Evolutionary conservation across 2,329 filamentous ascomycete species (phyloP), one percentile per base, ranked within the genome.

Genomic region (Penicillium sp.): DNA sequence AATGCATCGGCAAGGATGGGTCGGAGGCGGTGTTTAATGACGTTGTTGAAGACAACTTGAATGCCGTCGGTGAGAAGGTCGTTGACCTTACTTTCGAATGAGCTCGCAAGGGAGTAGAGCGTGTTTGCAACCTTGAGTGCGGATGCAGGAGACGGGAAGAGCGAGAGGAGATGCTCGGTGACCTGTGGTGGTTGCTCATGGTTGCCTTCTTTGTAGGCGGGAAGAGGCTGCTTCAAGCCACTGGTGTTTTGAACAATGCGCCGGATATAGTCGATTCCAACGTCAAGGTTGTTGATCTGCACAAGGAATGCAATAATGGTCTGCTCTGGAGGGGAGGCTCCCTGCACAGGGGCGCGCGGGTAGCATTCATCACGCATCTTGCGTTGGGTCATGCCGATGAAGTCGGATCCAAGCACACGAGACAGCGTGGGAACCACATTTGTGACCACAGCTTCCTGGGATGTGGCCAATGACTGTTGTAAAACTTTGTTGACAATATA

Each of bases 331-430:
- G 93, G 93, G 45, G 93, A 82, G 0, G 87, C 89, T 39, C 92
- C 92, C 72, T 91, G 88, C 1, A 93, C 84, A 0, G 86, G 79
- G 2, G 91, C 82, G 68, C 89, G 91, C 0, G 93, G 95, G 70
- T 97, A 98, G 60, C 88, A 90, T 74, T 99, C 95, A 71, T 98
- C 92, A 45, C 92, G 87, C 95, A 99, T 98, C 76, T 96, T 96
- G 57, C 93, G 88, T 73, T 98, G 93, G 39, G 96, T 88, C 92
- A 99, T 97, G 67, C 91, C 91, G 63, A 98, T 88, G 71, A 98
- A 99, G 73, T 99, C 95, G 3, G 87, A 86, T 29, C 89, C 87
- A 4, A 99, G 83, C 0, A 99, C 88, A 33, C 91, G 86, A 19
- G 89, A 86, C 5, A 98, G 81, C 0, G 87, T 89, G 2, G 92